A percentile compares a stretch with the other conserved stretches of the same genome.
Conservation (phyloP, 805 yeast genomes). For the Schizosaccharomyces cryophilus region DNA sequence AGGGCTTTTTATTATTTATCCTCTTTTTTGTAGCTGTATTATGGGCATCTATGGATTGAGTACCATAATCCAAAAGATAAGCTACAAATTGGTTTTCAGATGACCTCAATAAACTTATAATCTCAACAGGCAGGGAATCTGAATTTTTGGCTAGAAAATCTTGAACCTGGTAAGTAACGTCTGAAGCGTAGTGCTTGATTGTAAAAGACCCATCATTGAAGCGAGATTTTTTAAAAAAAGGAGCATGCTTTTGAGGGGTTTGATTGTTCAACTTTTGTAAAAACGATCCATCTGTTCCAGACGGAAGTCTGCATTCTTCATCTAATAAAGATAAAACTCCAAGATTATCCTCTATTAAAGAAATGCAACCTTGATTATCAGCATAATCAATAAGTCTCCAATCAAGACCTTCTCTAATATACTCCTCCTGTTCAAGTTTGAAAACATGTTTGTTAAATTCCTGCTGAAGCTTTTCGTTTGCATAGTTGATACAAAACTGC, state of each 20-base stretch:
- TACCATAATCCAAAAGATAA: conserved; percentile 41
- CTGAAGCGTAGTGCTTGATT: conserved; percentile 82
- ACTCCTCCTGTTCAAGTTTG: conserved; percentile 90
- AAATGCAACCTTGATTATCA: conserved; percentile 92
- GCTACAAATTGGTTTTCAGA: conserved; percentile 44
- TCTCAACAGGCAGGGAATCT: conserved; percentile 92
- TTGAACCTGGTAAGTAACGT: conserved; percentile 72
- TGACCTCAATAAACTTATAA: conserved; percentile 54
- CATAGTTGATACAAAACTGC: conserved; percentile 76
- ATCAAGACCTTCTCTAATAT: conserved; percentile 70
- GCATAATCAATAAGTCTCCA: conserved; percentile 92
- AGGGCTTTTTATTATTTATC: conserved; percentile 39
- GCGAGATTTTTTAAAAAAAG: conserved; percentile 74
- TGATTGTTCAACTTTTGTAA: conserved; percentile 70
- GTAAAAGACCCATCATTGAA: conserved; percentile 79
- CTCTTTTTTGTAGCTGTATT: conserved; percentile 11
- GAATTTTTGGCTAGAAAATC: conserved; percentile 93
- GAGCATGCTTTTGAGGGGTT: conserved; percentile 37
- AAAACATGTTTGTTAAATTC: conserved; percentile 94
- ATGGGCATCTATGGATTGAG: conserved; percentile 13
- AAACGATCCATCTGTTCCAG: conserved; percentile 85
- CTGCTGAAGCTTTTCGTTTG: conserved; percentile 88
- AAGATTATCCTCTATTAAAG: conserved; percentile 63
- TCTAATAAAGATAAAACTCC: conserved; percentile 76
- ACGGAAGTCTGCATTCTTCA: conserved; percentile 84